phyloP scores from a whole-genome alignment of 78 protist species.

The Monocercomonoides exilis region DNA sequence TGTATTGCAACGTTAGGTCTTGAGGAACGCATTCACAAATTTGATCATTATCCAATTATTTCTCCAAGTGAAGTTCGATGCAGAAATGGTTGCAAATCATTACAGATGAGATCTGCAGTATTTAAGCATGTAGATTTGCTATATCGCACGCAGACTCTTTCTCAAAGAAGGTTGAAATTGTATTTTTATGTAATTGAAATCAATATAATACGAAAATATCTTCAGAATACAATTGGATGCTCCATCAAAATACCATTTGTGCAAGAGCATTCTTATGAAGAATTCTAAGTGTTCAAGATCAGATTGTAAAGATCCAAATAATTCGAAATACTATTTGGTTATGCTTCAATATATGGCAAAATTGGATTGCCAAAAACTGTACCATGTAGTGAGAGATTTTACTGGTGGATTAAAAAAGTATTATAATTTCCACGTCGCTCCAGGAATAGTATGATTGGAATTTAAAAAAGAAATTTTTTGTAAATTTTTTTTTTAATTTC shows the following conservation, averaged over 20 bases:
- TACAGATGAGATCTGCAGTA: not conserved
- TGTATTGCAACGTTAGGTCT: not conserved
- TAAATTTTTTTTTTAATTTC: not conserved
- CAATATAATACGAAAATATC: too few species aligned
- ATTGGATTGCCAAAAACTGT: not conserved
- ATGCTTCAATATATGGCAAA: not conserved
- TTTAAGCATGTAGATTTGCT: not conserved
- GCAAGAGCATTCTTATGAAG: not conserved
- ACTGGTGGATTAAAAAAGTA: not conserved
- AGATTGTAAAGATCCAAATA: not conserved
- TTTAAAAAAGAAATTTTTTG: too few species aligned
- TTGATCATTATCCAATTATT: not conserved
- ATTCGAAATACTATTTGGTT: not conserved
- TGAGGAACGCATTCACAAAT: not conserved
- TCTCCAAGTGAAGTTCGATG: not conserved
- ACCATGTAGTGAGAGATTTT: not conserved
- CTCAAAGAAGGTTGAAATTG: not conserved
- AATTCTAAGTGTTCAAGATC: not conserved
- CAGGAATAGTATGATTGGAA: too few species aligned
- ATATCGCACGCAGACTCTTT: not conserved
- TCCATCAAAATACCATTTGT: not conserved
- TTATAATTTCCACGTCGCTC: not conserved
- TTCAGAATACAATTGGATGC: not conserved
- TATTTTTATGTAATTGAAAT: not conserved
- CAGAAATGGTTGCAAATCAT: not conserved